Base-by-base conservation (phyloP, 2,329 filamentous ascomycete genomes). In the Ophiocordyceps camponoti-floridani region DNA sequence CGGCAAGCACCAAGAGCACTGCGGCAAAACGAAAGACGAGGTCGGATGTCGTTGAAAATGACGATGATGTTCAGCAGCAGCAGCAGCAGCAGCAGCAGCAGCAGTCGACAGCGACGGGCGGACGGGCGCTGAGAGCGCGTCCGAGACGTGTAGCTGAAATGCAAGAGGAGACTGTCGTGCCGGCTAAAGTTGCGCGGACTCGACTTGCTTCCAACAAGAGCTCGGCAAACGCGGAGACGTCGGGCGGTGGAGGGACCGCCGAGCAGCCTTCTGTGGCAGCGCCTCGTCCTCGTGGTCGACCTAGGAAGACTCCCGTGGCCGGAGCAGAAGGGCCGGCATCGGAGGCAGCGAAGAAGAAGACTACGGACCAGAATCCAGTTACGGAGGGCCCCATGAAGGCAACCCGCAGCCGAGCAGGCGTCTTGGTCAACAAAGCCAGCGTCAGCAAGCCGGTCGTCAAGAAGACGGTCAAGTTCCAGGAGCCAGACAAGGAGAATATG, bases 401-500 rank as follows among this genome's bases (percentile, higher is more conserved):
- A 40, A 57, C 51, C 40, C 56, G 57, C 37, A 50, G 47, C 42
- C 59, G 50, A 47, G 47, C 51, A 27, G 48, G 51, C 37, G 47
- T 54, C 14, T 48, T 52, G 28, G 51, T 58, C 6, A 56, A 56
- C 4, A 49, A 56, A 14, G 57, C 62, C 31, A 48, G 54, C 2
- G 56, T 58, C 33, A 43, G 50, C 49, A 72, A 66, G 57, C 58
- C 70, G 16, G 61, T 65, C 5, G 58, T 65, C 31, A 78, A 73
- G 62, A 81, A 79, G 63, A 68, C 65, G 3, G 76, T 80, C 53
- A 77, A 72, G 47, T 80, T 80, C 56, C 68, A 78, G 54, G 73
- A 75, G 51, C 72, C 73, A 3, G 75, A 78, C 55, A 80, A 81
- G 59, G 77, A 81, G 55, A 80, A 80, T 50, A 59, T 75, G 35